Evolutionary conservation across 129 eudicot species (phyloP), one percentile per base, ranked within the genome.

Genomic region (Flaveria brownii): DNA sequence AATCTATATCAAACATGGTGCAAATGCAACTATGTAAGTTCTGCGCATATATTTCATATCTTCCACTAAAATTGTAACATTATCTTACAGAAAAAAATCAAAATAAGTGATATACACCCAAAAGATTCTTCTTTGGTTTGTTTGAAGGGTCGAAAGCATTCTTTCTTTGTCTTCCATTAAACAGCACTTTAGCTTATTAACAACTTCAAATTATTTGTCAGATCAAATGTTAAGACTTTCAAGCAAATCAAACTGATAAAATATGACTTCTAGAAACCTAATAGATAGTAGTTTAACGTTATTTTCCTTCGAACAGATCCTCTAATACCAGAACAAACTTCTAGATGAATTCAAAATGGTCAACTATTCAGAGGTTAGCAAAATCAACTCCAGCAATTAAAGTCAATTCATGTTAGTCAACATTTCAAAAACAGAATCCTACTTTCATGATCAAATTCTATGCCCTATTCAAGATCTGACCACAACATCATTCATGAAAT

Each of bases 401-500:
- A 70, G 62, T 59, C 69, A 69, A 77, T 9, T 70, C 16, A 78
- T 6, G 23, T 71, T 18, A 70, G 71, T 70, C 75, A 60, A 71
- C 77, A 26, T 4, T 16, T 46, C 77, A 78, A 17, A 17, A 70
- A 70, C 70, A 59, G 26, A 28, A 78, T 26, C 68, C 61, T n/a
- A 39, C 14, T 56, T 56, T 23, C 49, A 70, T 6, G 68, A 72
- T 20, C n/a, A 51, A 14, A 72, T 36, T 43, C 36, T 30, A 62
- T 23, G 20, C 36, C 71, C 47, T 43, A 51, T 30, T 49, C 45
- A 72, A 77, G 78, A 80, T 87, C 84, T 74, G 57, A 73, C 69
- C 20, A 9, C 33, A 75, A 42, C 20, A n/a, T 2, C 45, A 74
- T 42, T 5, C 73, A 69, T 42, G 68, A 77, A 46, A 62, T 52